Conservation (phyloP, 495 filamentous ascomycete species). For the Margaritispora aquatica region DNA sequence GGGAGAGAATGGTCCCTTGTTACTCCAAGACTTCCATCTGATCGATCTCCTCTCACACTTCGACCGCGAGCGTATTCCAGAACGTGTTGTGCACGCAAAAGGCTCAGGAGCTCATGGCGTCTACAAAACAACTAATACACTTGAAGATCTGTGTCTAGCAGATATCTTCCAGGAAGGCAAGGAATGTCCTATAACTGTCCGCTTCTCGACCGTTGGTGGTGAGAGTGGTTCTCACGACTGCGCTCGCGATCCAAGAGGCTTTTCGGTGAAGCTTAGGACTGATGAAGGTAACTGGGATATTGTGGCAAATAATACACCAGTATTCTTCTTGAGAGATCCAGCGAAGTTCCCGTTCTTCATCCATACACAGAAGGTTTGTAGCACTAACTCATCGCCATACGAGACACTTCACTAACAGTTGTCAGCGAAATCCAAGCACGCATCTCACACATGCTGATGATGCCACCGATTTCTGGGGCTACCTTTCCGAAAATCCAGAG, state of each 20-base stretch:
- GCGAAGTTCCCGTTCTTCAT: constrained; percentile 50
- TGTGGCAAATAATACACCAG: constrained; percentile 31
- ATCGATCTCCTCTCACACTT: constrained; percentile 63
- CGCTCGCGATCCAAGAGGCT: constrained; percentile 68
- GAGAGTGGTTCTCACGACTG: constrained; percentile 65
- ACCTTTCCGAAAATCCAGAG: constrained; percentile 43
- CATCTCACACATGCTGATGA: constrained; percentile 42
- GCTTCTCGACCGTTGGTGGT: constrained; percentile 70
- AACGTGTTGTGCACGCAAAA: constrained; percentile 72
- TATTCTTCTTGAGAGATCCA: constrained; percentile 50
- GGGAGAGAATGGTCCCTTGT: constrained; percentile 41
- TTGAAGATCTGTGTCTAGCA: constrained; percentile 28
- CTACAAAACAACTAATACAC: constrained; percentile 54
- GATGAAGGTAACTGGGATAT: constrained; percentile 48
- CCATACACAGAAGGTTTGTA: constrained; percentile 34
- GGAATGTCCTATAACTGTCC: constrained; percentile 43
- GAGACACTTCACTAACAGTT: neutral
- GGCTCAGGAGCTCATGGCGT: constrained; percentile 69
- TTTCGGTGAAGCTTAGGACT: constrained; percentile 65
- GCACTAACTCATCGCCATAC: neutral
- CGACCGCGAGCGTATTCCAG: constrained; percentile 58
- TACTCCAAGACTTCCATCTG: constrained; percentile 55
- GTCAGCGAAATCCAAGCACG: constrained; percentile 37
- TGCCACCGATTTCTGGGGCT: constrained; percentile 30
- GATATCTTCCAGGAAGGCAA: constrained; percentile 49